Evolutionary conservation across 495 filamentous ascomycete genomes (phyloP), one percentile per base, ranked within the genome.

Genomic region (Eremomyces bilateralis): DNA sequence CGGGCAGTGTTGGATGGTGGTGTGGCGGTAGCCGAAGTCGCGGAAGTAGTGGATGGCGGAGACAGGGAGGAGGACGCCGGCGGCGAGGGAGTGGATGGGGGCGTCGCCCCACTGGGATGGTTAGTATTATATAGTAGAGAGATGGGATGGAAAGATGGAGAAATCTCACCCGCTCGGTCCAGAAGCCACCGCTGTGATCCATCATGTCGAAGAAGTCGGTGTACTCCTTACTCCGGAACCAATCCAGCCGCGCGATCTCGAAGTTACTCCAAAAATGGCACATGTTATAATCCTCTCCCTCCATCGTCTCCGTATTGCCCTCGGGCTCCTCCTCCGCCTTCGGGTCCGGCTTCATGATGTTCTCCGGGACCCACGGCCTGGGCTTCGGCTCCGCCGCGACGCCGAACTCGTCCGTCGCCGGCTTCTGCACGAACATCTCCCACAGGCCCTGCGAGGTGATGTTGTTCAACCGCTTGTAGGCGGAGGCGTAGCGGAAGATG

Each of bases 241-340:
- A 99, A 60, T 80, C 76, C 35, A 99, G 64, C 35, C 74, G 71
- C 15, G 88, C 88, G 57, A 99, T 99, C 58, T 99, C 88, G 39
- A 99, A 99, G 53, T 99, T 99, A 62, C 81, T 92, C 88, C 88
- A 99, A 64, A 95, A 99, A 63, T 99, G 88, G 57, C 88, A 99
- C 88, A 99, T 99, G 62, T 99, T 99, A 61, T 99, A 99, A 42
- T 67, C 77, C 49, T 99, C 88, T 39, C 80, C 79, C 50, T 94
- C 90, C 88, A 99, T 99, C 13, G 75, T 72, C 49, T 95, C 90
- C 0, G 73, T 69, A 50, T 95, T 81, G 29, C 93, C 72, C 31
- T 92, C 79, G 22, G 76, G 73, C 12, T 81, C 52, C 19, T 64
- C 66, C 37, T 69, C 71, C 34, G 69, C 65, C 29, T 73, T 73